Conservation (phyloP, 2,329 filamentous ascomycete species). For the Alternaria sp. region DNA sequence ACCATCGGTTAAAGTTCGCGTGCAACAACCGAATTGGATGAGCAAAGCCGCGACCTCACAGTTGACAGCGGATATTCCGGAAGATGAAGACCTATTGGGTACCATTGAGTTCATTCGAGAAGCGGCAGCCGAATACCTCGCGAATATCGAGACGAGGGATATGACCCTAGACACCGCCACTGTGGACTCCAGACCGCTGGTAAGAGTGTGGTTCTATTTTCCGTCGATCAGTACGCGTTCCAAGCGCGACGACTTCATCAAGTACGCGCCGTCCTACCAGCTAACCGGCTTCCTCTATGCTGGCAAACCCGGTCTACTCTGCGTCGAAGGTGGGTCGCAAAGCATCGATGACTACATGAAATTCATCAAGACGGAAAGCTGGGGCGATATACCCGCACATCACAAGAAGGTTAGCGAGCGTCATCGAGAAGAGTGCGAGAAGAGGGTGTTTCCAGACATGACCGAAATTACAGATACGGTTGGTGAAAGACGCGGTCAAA, state of each 20-base stretch:
- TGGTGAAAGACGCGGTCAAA: constrained; percentile 59
- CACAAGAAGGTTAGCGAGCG: constrained; percentile 71
- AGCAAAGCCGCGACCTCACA: constrained; percentile 29
- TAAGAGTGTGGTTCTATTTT: constrained; percentile 71
- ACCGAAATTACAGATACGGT: constrained; percentile 63
- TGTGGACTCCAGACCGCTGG: constrained; percentile 36
- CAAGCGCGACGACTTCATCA: constrained; percentile 67
- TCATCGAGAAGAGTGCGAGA: constrained; percentile 54
- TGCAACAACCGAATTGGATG: constrained; percentile 38
- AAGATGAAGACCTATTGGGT: constrained; percentile 31
- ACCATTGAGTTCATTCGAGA: constrained; percentile 36
- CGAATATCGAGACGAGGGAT: not conserved
- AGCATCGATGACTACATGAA: constrained; percentile 68
- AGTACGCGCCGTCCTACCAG: constrained; percentile 60
- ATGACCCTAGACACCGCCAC: not conserved
- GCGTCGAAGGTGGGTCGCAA: constrained; percentile 59
- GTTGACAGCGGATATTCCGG: constrained; percentile 18
- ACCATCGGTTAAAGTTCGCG: constrained; percentile 30
- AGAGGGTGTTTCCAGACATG: constrained; percentile 64
- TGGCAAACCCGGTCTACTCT: constrained; percentile 66
- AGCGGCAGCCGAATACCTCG: constrained; percentile 19
- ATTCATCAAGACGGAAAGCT: constrained; percentile 70
- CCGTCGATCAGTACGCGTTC: constrained; percentile 67
- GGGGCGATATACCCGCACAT: constrained; percentile 69
- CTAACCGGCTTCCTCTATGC: constrained; percentile 69